A percentile compares a stretch with the other conserved stretches of the same genome.
Evolutionary conservation across 768 basidiomycete species (phyloP).

Genomic region (Omphalotus guepiniiformis): DNA sequence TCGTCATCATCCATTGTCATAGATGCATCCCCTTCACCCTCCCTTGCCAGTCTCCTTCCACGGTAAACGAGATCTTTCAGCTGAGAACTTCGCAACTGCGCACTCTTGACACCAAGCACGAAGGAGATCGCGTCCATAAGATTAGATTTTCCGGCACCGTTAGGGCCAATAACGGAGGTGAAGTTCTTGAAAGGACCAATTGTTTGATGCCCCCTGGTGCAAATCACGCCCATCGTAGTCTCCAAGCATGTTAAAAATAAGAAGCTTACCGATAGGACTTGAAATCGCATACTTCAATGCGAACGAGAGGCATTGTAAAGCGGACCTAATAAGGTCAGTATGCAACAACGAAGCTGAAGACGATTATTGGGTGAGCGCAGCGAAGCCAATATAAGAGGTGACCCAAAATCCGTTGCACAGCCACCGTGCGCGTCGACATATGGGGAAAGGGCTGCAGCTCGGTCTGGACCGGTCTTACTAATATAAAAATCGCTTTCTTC

Average conservation of each 20-base stretch:
- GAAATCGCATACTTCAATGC: slow-evolving; percentile 93
- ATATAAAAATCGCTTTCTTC: no score
- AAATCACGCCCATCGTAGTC: slow-evolving; percentile 1
- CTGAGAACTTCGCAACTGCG: slow-evolving; percentile 88
- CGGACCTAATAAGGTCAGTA: no score
- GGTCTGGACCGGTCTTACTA: no score
- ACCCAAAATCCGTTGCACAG: no score
- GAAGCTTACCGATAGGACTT: slow-evolving; percentile 79
- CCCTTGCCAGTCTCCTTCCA: slow-evolving; percentile 62
- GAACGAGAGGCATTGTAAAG: slow-evolving; percentile 66
- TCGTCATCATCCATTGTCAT: slow-evolving; percentile 46
- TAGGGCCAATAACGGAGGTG: slow-evolving; percentile 95
- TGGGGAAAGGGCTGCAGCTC: no score
- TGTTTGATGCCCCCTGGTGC: slow-evolving; percentile 65
- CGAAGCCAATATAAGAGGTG: no score
- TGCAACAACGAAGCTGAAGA: no score
- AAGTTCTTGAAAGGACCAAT: slow-evolving; percentile 93
- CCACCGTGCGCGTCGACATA: no score
- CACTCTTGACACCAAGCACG: slow-evolving; percentile 93
- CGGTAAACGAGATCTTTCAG: slow-evolving; percentile 96
- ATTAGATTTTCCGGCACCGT: slow-evolving; percentile 98
- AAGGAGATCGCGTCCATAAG: slow-evolving; percentile 99
- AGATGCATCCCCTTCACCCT: slow-evolving; percentile 38
- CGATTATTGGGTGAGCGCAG: no score
- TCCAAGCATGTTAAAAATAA: background rate